phyloP scores from a whole-genome alignment of 1,284 basidiomycete genomes.

The Ustilago xerochloae region DNA sequence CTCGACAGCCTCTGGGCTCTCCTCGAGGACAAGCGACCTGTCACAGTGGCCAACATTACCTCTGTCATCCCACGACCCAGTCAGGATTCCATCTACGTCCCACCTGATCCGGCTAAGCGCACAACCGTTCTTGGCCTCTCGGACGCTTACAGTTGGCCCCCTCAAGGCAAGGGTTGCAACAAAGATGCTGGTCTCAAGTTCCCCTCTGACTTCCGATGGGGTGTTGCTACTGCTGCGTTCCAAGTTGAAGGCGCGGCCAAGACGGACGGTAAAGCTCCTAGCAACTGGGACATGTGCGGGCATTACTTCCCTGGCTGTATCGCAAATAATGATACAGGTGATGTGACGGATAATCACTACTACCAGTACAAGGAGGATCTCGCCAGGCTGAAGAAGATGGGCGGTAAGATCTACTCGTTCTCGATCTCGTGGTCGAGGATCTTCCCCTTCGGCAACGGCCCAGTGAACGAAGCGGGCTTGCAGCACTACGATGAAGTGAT shows the following conservation, averaged over 20 bases:
- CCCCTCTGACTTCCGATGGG: not conserved
- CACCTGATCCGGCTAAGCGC: not conserved
- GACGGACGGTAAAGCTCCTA: constrained; percentile 18
- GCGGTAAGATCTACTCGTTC: constrained; percentile 45
- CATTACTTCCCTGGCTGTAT: constrained; percentile 12
- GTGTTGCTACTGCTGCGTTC: not conserved
- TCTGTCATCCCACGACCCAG: not conserved
- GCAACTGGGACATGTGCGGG: constrained; percentile 29
- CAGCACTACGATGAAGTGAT: not conserved
- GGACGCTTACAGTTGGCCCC: not conserved
- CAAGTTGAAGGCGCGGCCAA: not conserved
- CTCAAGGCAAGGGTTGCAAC: not conserved
- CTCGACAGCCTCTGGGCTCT: not conserved
- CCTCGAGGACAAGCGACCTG: not conserved
- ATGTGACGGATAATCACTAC: constrained; percentile 42
- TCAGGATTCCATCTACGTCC: not conserved
- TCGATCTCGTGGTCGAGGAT: constrained; percentile 53
- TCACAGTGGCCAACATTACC: not conserved
- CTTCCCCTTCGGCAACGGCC: not conserved
- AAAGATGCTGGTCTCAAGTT: not conserved
- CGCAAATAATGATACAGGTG: constrained; percentile 30
- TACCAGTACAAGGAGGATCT: constrained; percentile 47
- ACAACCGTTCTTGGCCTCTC: not conserved
- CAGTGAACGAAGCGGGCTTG: not conserved
- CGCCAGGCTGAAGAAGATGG: constrained; percentile 46